These are phyloP conservation scores for Entrophospora sp. DNA, from an alignment of 192 early-diverging fungal species.

Conservation along the genomic window DNA sequence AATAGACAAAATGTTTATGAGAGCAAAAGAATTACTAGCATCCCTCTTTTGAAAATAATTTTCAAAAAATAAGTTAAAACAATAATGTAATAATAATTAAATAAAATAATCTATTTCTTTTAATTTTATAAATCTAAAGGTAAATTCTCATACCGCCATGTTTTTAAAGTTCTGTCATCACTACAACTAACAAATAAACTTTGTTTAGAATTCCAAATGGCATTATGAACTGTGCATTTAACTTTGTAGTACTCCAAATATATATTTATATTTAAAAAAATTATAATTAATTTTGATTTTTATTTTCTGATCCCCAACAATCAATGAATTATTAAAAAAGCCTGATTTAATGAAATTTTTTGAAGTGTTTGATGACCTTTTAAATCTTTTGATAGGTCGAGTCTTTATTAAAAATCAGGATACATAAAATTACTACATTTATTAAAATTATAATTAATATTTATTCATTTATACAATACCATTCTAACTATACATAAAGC, in stretches of 20 bases:
- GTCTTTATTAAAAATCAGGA: constrained; percentile 27
- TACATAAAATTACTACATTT: not conserved
- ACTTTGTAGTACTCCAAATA: constrained; percentile 77
- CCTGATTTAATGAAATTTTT: constrained; percentile 91
- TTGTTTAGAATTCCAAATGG: constrained; percentile 81
- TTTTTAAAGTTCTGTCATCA: constrained; percentile 79
- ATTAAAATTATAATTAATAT: not conserved
- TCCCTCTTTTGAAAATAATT: too few species aligned
- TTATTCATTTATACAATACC: not conserved
- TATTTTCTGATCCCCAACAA: constrained; percentile 91
- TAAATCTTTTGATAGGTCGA: constrained; percentile 70
- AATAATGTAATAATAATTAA: too few species aligned
- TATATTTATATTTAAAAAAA: too few species aligned
- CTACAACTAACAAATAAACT: constrained; percentile 83
- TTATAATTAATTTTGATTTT: too few species aligned
- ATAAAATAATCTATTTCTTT: too few species aligned
- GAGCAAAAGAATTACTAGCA: too few species aligned
- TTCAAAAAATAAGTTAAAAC: too few species aligned
- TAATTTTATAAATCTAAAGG: constrained; percentile 22
- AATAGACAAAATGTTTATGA: too few species aligned
- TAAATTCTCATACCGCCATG: constrained; percentile 60
- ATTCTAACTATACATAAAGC: too few species aligned
- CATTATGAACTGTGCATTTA: constrained; percentile 80
- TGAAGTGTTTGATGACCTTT: constrained; percentile 95
- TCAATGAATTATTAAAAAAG: constrained; percentile 80